Conservation (phyloP, 1,284 basidiomycete species). For the Microbotryum silenes-acaulis region DNA sequence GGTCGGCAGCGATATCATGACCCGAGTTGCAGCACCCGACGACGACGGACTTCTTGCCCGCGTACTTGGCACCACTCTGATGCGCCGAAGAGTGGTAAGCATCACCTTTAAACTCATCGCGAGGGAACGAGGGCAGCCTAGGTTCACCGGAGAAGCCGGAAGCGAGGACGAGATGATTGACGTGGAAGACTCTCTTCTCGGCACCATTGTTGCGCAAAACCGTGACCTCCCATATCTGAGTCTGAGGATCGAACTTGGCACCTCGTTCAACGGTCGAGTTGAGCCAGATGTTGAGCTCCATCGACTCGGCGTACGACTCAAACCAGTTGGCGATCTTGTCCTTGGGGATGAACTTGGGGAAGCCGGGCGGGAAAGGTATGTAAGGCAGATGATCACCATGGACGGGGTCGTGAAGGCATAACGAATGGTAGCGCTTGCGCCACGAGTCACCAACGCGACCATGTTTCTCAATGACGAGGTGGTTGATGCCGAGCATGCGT, state of each 20-base stretch:
- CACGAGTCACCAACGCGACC: conserved; percentile 35
- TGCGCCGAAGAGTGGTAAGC: conserved; percentile 36
- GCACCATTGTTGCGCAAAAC: conserved; percentile 37
- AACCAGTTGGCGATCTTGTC: conserved; percentile 40
- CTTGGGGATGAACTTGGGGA: conserved; percentile 22
- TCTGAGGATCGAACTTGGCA: conserved; percentile 33
- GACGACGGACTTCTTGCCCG: conserved; percentile 39
- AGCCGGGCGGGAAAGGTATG: conserved; percentile 17
- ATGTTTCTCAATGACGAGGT: conserved; percentile 38
- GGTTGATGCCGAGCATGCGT: conserved; percentile 34
- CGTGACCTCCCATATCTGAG: conserved; percentile 43
- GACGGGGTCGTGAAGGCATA: conserved; percentile 37
- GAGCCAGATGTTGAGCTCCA: conserved; percentile 40
- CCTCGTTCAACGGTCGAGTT: conserved; percentile 31
- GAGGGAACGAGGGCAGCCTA: conserved; percentile 38
- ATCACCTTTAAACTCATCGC: conserved; percentile 38
- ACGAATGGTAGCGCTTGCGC: conserved; percentile 35
- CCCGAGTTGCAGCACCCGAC: conserved; percentile 40
- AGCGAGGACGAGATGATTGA: conserved; percentile 43
- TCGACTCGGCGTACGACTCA: conserved; percentile 34
- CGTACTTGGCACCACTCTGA: conserved; percentile 30
- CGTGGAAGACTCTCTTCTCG: conserved; percentile 37
- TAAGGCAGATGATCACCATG: conserved; percentile 5
- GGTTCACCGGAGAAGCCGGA: conserved; percentile 44
- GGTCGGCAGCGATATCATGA: conserved; percentile 32